Evolutionary conservation across 768 basidiomycete species (phyloP).

Genomic region (Leucocoprinus birnbaumii): DNA sequence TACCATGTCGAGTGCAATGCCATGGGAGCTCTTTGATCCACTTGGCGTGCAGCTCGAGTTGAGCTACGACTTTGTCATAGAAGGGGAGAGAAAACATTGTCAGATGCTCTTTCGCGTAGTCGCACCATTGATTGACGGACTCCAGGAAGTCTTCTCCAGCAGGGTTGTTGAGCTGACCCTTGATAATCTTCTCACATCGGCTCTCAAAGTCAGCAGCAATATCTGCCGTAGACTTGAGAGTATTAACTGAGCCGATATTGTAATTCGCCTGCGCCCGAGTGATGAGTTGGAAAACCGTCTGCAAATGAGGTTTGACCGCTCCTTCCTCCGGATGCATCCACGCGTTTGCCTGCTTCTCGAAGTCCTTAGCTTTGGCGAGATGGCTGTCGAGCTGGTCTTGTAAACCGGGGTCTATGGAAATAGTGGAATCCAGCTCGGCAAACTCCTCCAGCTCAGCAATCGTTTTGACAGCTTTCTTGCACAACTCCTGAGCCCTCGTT

Average conservation of each 20-base stretch:
- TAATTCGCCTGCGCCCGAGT: conserved; percentile 76
- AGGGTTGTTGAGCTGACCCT: conserved; percentile 49
- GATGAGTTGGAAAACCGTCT: conserved; percentile 69
- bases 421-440: conserved; percentile 55
- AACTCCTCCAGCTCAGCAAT: conserved; percentile 77
- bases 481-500: conserved; percentile 57
- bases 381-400: conserved; percentile 63
- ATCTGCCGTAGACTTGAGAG: conserved; percentile 68
- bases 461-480: conserved; percentile 70
- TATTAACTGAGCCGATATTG: conserved; percentile 59
- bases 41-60: conserved; percentile 61
- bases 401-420: conserved; percentile 69
- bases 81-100: conserved; percentile 69
- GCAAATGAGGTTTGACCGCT: conserved; percentile 56
- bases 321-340: conserved; percentile 63
- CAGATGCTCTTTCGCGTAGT: conserved; percentile 69
- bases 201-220: conserved; percentile 78
- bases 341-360: conserved; percentile 71
- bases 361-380: conserved; percentile 70
- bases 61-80: conserved; percentile 69
- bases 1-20: conserved; percentile 68
- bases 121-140: conserved; percentile 70
- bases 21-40: conserved; percentile 80
- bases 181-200: conserved; percentile 71
- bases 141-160: conserved; percentile 65